Evolutionary conservation across 31 red algal species (phyloP).

Genomic region (Odonthalia washingtoniensis): DNA sequence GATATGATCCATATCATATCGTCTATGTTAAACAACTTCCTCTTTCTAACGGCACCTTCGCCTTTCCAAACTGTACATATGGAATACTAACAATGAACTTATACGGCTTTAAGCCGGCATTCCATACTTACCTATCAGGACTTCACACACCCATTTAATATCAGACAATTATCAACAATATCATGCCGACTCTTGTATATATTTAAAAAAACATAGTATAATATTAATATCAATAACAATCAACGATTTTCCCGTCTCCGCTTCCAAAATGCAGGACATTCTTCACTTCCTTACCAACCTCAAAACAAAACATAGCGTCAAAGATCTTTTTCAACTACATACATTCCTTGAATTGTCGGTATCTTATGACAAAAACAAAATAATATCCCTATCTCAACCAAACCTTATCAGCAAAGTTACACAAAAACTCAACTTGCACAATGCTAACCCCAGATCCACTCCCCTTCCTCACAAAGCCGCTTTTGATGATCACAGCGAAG

Average conservation of each 20-base stretch:
- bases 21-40: constrained; percentile 25
- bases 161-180: constrained; percentile 9
- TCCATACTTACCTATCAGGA: not conserved
- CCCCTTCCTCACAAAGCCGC: not conserved
- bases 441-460: not conserved
- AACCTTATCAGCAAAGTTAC: not conserved
- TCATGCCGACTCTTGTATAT: not conserved
- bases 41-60: constrained; percentile 8
- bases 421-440: not conserved
- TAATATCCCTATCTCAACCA: constrained; percentile 19
- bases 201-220: not conserved
- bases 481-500: no score
- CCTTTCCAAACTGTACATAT: not conserved
- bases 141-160: not conserved
- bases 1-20: not conserved
- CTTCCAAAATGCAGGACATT: not conserved
- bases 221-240: constrained; percentile 1
- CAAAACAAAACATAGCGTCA: not conserved
- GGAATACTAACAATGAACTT: not conserved
- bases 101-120: constrained; percentile 13
- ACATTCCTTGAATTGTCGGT: not conserved
- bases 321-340: not conserved
- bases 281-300: not conserved
- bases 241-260: constrained; percentile 12
- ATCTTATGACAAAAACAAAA: no score